phyloP scores from a whole-genome alignment of 1,139 yeast genomes.

The Diutina catenulata region DNA sequence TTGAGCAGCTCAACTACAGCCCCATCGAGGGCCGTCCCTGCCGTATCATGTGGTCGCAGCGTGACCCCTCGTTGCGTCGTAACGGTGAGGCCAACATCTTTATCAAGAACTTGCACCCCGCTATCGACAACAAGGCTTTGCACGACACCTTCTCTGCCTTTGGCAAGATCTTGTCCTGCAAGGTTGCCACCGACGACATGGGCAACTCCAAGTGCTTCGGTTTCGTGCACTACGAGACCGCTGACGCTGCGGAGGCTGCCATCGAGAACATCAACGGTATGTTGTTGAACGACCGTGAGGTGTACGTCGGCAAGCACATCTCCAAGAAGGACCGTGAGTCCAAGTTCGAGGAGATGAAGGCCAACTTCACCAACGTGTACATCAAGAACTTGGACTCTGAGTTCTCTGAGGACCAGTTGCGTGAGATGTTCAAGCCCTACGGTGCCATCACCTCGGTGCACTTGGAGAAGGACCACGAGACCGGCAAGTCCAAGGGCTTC shows the following conservation, averaged over 20 bases:
- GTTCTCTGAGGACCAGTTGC: slow-evolving; percentile 61
- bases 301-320: slow-evolving; percentile 90
- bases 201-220: slow-evolving; percentile 96
- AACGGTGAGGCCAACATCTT: slow-evolving; percentile 95
- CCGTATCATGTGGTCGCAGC: slow-evolving; percentile 99
- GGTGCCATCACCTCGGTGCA: slow-evolving; percentile 83
- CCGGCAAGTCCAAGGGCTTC: slow-evolving; percentile 85
- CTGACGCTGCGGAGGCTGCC: slow-evolving; percentile 90
- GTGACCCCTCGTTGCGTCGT: slow-evolving; percentile 94
- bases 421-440: slow-evolving; percentile 55
- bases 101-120: slow-evolving; percentile 97
- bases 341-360: slow-evolving; percentile 82
- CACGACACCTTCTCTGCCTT: slow-evolving; percentile 97
- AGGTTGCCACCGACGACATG: slow-evolving; percentile 90
- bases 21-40: slow-evolving; percentile 94
- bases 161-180: slow-evolving; percentile 92
- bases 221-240: slow-evolving; percentile 92
- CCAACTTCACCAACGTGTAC: slow-evolving; percentile 91
- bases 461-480: slow-evolving; percentile 67
- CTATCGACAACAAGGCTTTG: slow-evolving; percentile 96
- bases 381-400: slow-evolving; percentile 80
- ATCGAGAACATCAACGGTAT: slow-evolving; percentile 97
- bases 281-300: slow-evolving; percentile 95
- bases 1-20: slow-evolving; percentile 91
- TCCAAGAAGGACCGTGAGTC: slow-evolving; percentile 93